Evolutionary conservation across 139 green algal species (phyloP).

Genomic region (Chlorokybus atmophyticus): DNA sequence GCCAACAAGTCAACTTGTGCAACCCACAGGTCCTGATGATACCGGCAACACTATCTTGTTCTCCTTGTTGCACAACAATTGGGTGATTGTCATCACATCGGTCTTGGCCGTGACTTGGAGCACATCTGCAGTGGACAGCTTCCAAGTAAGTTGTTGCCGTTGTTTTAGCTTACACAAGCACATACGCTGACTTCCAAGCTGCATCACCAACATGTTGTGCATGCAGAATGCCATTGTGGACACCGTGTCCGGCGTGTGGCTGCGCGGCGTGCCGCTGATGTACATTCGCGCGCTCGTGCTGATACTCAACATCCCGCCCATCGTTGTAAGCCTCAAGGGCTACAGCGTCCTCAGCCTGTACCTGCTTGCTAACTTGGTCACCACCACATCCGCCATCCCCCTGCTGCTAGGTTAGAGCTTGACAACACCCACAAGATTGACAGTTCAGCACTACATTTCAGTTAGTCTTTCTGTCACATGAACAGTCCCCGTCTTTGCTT

Average conservation of each 20-base stretch:
- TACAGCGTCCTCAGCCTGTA: constrained; percentile 50
- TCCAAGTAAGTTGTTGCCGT: too few species aligned
- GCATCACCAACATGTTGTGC: too few species aligned
- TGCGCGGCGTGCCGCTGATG: constrained; percentile 6
- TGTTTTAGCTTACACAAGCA: too few species aligned
- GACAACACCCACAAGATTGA: too few species aligned
- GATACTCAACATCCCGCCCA: constrained; percentile 55
- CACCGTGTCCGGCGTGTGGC: background rate
- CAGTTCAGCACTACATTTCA: too few species aligned
- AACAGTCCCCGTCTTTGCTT: too few species aligned
- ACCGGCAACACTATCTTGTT: constrained; percentile 25
- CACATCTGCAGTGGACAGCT: constrained; percentile 47
- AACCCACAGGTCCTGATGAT: background rate
- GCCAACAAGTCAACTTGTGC: too few species aligned
- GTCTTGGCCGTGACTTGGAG: constrained; percentile 59
- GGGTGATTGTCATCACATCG: constrained; percentile 41
- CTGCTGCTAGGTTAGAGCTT: too few species aligned
- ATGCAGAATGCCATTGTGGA: constrained; percentile 36
- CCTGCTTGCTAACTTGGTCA: constrained; percentile 66
- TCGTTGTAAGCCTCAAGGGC: constrained; percentile 32
- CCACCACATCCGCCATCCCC: constrained; percentile 44
- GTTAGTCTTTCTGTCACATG: too few species aligned
- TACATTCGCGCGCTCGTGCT: constrained; percentile 46
- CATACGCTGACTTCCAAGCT: too few species aligned
- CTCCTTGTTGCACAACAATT: constrained; percentile 22